phyloP scores from a whole-genome alignment of 129 eudicot species.

The Lactuca sativa region DNA sequence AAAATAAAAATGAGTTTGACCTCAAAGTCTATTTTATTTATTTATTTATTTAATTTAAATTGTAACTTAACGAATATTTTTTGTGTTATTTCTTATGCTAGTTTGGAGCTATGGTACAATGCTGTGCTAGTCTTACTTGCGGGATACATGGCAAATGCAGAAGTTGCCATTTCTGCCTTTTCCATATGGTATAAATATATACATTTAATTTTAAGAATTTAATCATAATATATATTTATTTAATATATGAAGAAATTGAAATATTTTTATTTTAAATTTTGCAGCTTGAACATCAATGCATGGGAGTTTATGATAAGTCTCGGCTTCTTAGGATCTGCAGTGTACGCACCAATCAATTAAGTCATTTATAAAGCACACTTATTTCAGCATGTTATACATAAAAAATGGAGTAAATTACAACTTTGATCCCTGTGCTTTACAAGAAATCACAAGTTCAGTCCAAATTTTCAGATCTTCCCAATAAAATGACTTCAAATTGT shows the following conservation, averaged over 20 bases:
- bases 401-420: too few relatives aligned
- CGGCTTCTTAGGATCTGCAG: conserved; percentile 85
- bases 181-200: conserved; percentile 61
- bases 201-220: background rate
- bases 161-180: conserved; percentile 82
- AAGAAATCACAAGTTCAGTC: too few relatives aligned
- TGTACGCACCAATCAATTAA: conserved; percentile 38
- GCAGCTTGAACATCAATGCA: conserved; percentile 70
- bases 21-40: background rate
- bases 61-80: conserved; percentile 1
- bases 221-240: background rate
- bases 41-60: background rate
- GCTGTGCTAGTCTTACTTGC: conserved; percentile 75
- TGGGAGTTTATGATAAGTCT: conserved; percentile 77
- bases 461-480: too few relatives aligned
- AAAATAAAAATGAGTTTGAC: background rate
- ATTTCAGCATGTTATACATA: background rate
- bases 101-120: conserved; percentile 88
- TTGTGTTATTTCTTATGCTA: conserved; percentile 12
- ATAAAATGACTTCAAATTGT: too few relatives aligned
- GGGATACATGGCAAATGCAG: conserved; percentile 78
- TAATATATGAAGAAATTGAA: background rate
- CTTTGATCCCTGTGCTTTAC: too few relatives aligned
- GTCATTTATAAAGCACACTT: background rate
- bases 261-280: background rate